Evolutionary conservation across 2,329 filamentous ascomycete genomes (phyloP).

Genomic region (Geosmithia morbida): DNA sequence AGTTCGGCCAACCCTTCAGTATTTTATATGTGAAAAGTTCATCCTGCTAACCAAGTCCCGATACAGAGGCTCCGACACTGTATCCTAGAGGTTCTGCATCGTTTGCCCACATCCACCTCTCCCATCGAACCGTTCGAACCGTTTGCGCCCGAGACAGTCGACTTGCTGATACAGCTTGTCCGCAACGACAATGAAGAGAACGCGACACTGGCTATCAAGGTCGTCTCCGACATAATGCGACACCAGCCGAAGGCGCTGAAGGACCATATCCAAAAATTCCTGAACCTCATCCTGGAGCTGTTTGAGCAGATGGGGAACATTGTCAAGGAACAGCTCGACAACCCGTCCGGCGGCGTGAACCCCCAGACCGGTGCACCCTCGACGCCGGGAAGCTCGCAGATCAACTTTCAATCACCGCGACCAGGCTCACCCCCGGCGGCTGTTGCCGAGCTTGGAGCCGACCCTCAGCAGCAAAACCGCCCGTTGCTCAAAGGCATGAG

Average conservation of each 20-base stretch:
- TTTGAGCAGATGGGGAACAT: slow-evolving; percentile 92
- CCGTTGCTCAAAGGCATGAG: slow-evolving; percentile 88
- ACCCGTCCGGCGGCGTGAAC: slow-evolving; percentile 37
- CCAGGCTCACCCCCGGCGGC: slow-evolving; percentile 82
- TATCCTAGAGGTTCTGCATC: slow-evolving; percentile 86
- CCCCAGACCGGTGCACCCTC: slow-evolving; percentile 46
- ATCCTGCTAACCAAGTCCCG: slow-evolving; percentile 6
- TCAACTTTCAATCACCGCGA: slow-evolving; percentile 74
- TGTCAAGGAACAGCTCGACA: slow-evolving; percentile 90
- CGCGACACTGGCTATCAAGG: slow-evolving; percentile 95
- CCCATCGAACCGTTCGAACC: slow-evolving; percentile 73
- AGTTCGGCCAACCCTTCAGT: not conserved
- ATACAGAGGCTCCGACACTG: slow-evolving; percentile 75
- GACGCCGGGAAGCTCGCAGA: slow-evolving; percentile 48
- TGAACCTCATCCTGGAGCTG: slow-evolving; percentile 86
- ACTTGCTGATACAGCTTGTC: slow-evolving; percentile 78
- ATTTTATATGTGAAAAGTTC: not conserved
- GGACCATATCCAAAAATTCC: slow-evolving; percentile 73
- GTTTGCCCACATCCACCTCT: slow-evolving; percentile 56
- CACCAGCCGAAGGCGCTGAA: slow-evolving; percentile 73
- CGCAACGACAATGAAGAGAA: slow-evolving; percentile 96
- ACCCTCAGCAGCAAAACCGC: slow-evolving; percentile 67
- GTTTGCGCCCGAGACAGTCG: slow-evolving; percentile 78
- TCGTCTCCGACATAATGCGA: slow-evolving; percentile 90
- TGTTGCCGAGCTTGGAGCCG: slow-evolving; percentile 64